These are phyloP conservation scores for Cercis canadensis DNA, from an alignment of 306 rosid genomes.

Conservation along the genomic window DNA sequence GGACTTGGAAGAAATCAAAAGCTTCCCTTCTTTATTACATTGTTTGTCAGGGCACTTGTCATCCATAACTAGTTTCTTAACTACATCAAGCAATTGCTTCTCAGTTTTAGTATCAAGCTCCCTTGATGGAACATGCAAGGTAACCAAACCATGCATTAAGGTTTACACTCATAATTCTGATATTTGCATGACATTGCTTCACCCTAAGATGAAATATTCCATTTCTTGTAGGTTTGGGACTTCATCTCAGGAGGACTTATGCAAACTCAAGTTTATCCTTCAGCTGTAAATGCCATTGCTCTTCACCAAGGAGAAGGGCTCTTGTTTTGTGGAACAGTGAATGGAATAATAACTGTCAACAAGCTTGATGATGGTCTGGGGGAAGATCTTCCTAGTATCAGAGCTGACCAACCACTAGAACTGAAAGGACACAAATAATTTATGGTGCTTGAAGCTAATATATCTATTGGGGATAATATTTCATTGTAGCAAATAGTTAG, in stretches of 20 bases:
- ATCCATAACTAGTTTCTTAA: slow-evolving; percentile 64
- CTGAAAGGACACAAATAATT: slow-evolving; percentile 75
- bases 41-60: slow-evolving; percentile 56
- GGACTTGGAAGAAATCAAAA: slow-evolving; percentile 57
- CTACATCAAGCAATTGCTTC: slow-evolving; percentile 43
- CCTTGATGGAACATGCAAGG: slow-evolving; percentile 81
- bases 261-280: slow-evolving; percentile 51
- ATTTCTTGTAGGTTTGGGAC: slow-evolving; percentile 53
- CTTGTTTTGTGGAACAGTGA: slow-evolving; percentile 59
- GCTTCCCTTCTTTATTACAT: slow-evolving; percentile 48
- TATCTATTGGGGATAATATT: no score
- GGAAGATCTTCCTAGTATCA: slow-evolving; percentile 37
- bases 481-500: neutral
- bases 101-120: slow-evolving; percentile 68
- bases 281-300: slow-evolving; percentile 54
- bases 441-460: slow-evolving; percentile 38
- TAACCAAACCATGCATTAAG: slow-evolving; percentile 21
- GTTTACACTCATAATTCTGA: neutral
- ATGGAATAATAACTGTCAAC: slow-evolving; percentile 64
- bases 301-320: slow-evolving; percentile 60
- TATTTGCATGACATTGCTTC: no score
- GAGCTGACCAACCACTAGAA: slow-evolving; percentile 44
- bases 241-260: no score
- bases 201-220: slow-evolving; percentile 2
- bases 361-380: slow-evolving; percentile 48